These are phyloP conservation scores for Protomyces pachydermus DNA, from an alignment of 1,139 yeast species.

Conservation along the genomic window DNA sequence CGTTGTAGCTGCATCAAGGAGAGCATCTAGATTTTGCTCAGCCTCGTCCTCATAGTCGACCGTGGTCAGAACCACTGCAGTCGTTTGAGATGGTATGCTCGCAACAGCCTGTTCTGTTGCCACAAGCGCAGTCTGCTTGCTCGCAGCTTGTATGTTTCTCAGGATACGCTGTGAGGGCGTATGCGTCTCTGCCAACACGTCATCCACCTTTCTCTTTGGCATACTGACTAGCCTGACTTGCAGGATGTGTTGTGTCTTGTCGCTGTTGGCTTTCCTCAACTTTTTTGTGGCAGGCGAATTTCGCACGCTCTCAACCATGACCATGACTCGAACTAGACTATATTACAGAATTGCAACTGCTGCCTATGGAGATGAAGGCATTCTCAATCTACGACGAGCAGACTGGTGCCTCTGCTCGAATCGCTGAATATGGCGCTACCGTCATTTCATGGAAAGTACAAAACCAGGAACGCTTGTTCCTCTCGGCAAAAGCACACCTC, in stretches of 20 bases:
- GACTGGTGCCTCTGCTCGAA: conserved; percentile 52
- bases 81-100: not conserved
- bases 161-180: not conserved
- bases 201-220: not conserved
- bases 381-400: conserved; percentile 10
- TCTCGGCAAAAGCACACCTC: conserved; percentile 65
- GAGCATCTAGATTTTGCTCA: conserved; percentile 28
- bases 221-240: not conserved
- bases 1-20: conserved; percentile 23
- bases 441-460: conserved; percentile 71
- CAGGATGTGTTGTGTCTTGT: too few species aligned
- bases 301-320: too few species aligned
- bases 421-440: conserved; percentile 85
- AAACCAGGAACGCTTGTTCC: conserved; percentile 69
- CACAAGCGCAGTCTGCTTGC: not conserved
- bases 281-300: too few species aligned
- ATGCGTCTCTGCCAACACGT: not conserved
- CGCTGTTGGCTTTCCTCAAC: too few species aligned
- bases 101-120: not conserved
- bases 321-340: too few species aligned
- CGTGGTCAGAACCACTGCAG: not conserved
- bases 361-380: conserved; percentile 23
- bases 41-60: conserved; percentile 8
- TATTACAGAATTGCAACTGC: not conserved
- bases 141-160: not conserved